Evolutionary conservation across 2,329 filamentous ascomycete species (phyloP).

Genomic region (Trichothecium roseum): DNA sequence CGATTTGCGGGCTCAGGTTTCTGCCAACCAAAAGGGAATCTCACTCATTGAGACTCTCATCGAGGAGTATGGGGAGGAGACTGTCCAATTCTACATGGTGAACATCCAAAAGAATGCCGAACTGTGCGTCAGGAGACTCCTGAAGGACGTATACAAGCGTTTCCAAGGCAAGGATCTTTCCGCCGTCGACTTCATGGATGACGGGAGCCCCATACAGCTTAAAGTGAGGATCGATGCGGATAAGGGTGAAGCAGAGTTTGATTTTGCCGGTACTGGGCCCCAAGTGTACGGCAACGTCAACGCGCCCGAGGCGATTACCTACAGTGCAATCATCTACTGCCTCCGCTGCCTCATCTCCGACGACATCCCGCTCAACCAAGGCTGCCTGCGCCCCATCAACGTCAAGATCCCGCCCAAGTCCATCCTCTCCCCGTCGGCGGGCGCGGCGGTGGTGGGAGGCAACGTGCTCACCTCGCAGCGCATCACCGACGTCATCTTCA

Average conservation of each 20-base stretch:
- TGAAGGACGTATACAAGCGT: slow-evolving; percentile 59
- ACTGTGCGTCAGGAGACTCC: slow-evolving; percentile 58
- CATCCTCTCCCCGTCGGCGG: slow-evolving; percentile 65
- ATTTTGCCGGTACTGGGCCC: slow-evolving; percentile 69
- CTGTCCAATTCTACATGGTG: slow-evolving; percentile 77
- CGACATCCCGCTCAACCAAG: slow-evolving; percentile 77
- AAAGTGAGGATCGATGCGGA: slow-evolving; percentile 64
- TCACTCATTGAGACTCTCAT: slow-evolving; percentile 69
- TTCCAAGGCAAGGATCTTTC: slow-evolving; percentile 62
- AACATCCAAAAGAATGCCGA: slow-evolving; percentile 75
- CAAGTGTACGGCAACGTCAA: slow-evolving; percentile 77
- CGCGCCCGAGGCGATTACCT: slow-evolving; percentile 71
- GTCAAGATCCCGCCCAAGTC: slow-evolving; percentile 64
- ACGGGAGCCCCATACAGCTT: slow-evolving; percentile 66
- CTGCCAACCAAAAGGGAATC: slow-evolving; percentile 77
- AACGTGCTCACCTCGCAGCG: slow-evolving; percentile 50
- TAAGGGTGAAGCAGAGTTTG: slow-evolving; percentile 69
- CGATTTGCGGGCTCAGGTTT: slow-evolving; percentile 74
- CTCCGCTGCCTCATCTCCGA: slow-evolving; percentile 68
- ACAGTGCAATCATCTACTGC: slow-evolving; percentile 82
- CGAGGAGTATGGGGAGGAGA: slow-evolving; percentile 65
- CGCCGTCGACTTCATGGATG: slow-evolving; percentile 75
- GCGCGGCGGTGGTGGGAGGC: slow-evolving; percentile 71
- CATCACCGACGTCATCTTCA: slow-evolving; percentile 38
- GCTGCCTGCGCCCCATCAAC: slow-evolving; percentile 64